Evolutionary conservation across 2,329 filamentous ascomycete species (phyloP), one percentile per base, ranked within the genome.

Genomic region (Ascochyta rabiei): DNA sequence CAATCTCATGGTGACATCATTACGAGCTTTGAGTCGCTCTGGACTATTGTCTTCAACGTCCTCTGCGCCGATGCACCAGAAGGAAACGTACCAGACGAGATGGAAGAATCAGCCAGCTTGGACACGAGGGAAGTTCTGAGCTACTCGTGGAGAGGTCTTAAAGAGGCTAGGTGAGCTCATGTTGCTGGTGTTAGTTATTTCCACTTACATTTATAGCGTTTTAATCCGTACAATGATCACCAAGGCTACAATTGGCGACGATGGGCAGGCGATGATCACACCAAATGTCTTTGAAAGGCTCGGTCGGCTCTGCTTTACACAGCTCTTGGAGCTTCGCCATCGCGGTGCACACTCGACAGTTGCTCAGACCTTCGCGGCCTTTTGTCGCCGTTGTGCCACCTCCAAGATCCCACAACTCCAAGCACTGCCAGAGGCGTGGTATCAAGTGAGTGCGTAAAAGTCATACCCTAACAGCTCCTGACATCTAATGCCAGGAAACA

Each of bases 41-140:
- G 95, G 95, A 67, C 77, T 0, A 82, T 85, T 23, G 91, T 97
- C 5, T 85, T 84, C 63, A 83, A 87, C 47, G 85, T 96, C 4
- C 82, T 99, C 0, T 99, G 95, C 68, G 89, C 96, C 59, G 95
- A 97, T 75, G 96, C 95, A 1, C 95, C 96, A 0, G 95, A 99
- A 76, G 93, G 93, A 0, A 88, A 95, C 72, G 79, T 91, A 3
- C 89, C 88, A 0, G 86, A 93, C 46, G 90, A 93, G 23, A 74
- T 91, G n/a, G 85, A 89, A 48, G 87, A 89, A 30, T 78, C 85
- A 15, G 83, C 88, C 4, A 89, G 87, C 1, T 81, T 91, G 2
- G 88, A 89, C 46, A 92, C 91, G 0, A 98, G 97, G 70, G 91
- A 96, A 65, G 83, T 96, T 16, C 77, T 99, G 41, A 98, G 93